Evolutionary conservation across 2,329 filamentous ascomycete species (phyloP), one percentile per base, ranked within the genome.

Genomic region (Rosellinia necatrix): DNA sequence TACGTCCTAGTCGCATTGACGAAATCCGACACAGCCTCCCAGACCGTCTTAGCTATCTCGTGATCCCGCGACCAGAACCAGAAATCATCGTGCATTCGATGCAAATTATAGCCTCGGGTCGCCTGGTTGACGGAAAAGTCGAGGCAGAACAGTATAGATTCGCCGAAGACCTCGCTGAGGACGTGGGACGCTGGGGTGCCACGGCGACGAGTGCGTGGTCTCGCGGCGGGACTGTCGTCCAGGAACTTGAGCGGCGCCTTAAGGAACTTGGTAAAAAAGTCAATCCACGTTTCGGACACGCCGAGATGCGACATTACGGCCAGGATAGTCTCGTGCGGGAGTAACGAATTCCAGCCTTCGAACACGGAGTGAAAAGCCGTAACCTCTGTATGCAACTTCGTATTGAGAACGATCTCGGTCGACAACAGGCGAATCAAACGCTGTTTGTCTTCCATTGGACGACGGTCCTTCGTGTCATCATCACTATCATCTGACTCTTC

Each of bases 21-120:
- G 60, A 88, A 90, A 1, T 76, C 70, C 1, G 76, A 73, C 60
- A 89, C 77, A 0, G 81, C 75, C 15, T 77, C 66, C 87, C 86
- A 90, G 0, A 82, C 85, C 38, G 78, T 75, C 19, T 78, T 75
- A n/a, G 80, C 81, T 2, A 72, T 75, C 3, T 72, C 60, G 43
- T 85, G 79, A 5, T 82, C 75, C 7, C 80, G 78, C 61, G 76
- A 64, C 84, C 85, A 88, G 66, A 88, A 84, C 85, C 85, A 89
- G 48, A 88, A 76, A 60, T 88, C 84, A 59, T 88, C 86, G 48
- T 87, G 80, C 32, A 87, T 74, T 10, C 86, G 81, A 67, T 85
- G 85, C 9, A 88, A 69, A n/a, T 77, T 74, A 1, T 74, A 72
- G 0, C 84, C 84, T 5, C 70, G 64, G 0, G 85, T 84, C 1